Evolutionary conservation across 192 early-diverging fungal species (phyloP), one percentile per base, ranked within the genome.

Genomic region (Backusella morwellensis): DNA sequence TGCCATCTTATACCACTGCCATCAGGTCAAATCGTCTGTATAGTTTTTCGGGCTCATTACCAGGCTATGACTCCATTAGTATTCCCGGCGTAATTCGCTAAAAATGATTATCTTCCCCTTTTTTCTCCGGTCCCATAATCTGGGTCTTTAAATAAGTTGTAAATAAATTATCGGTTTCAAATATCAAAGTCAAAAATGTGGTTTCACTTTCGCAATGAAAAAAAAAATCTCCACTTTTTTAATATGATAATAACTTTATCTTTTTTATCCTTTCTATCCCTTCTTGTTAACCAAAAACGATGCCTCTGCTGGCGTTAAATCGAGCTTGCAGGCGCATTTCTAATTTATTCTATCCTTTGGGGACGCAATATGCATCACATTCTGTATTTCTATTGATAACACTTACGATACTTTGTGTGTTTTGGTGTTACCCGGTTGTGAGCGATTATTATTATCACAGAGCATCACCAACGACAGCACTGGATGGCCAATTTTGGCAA

Each of bases 1-100:
- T 82, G 1, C 80, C 80, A 8, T 82, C 80, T 23, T 82, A 82
- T 66, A 77, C 77, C 6, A 82, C 80, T 35, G 80, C 80, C 7
- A 66, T 77, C 11, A 52, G 73, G n/a, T 69, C 74, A 54, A 77
- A 74, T 44, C 76, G 73, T 0, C 35, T 78, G 7, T 70, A 76
- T 66, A 77, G 76, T 35, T 77, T 74, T 47, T 70, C 72, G 1
- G 72, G 73, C 26, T 66, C 72, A 4, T 68, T 82, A 68, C 80
- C 80, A 6, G 63, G 73, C n/a, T 82, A 82, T 50, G 80, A 82
- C 1, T 77, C 80, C 12, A 35, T 81, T 12, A 47, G 40, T 47
- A 66, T 78, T 29, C 80, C 77, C 17, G 77, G 80, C 15, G 50
- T 56, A 23, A 75, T 21, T n/a, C 19, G 35, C 59, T 63, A 63